Evolutionary conservation across 169 alveolate species (phyloP).

Genomic region (Perkinsus olseni): DNA sequence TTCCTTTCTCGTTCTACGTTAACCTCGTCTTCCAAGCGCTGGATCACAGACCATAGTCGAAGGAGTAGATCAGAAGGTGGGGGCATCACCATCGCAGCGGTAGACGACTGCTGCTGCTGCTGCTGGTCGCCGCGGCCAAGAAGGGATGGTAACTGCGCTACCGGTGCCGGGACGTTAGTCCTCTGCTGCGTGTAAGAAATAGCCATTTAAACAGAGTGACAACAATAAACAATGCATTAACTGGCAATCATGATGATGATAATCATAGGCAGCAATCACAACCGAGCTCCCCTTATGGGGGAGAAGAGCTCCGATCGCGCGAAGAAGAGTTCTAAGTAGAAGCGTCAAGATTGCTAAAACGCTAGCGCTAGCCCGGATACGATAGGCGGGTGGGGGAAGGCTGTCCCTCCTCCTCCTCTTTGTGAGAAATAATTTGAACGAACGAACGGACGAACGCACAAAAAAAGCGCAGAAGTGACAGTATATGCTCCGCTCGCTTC

Average conservation of each 20-base stretch:
- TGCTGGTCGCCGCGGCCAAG: too few relatives aligned
- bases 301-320: too few relatives aligned
- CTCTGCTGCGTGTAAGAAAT: not conserved
- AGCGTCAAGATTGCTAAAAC: not conserved
- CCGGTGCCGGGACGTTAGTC: not conserved
- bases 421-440: too few relatives aligned
- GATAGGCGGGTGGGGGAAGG: too few relatives aligned
- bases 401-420: too few relatives aligned
- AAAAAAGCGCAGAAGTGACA: too few relatives aligned
- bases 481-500: too few relatives aligned
- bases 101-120: too few relatives aligned
- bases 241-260: not conserved
- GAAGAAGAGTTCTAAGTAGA: too few relatives aligned
- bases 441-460: too few relatives aligned
- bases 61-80: not conserved
- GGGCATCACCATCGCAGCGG: too few relatives aligned
- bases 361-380: not conserved
- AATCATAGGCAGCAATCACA: not conserved
- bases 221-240: not conserved
- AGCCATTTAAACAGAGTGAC: not conserved
- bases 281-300: too few relatives aligned
- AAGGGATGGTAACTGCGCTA: not conserved
- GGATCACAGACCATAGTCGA: not conserved
- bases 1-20: not conserved
- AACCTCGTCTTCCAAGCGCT: not conserved